Evolutionary conservation across 768 basidiomycete genomes (phyloP).

Genomic region (Russula olivacea): DNA sequence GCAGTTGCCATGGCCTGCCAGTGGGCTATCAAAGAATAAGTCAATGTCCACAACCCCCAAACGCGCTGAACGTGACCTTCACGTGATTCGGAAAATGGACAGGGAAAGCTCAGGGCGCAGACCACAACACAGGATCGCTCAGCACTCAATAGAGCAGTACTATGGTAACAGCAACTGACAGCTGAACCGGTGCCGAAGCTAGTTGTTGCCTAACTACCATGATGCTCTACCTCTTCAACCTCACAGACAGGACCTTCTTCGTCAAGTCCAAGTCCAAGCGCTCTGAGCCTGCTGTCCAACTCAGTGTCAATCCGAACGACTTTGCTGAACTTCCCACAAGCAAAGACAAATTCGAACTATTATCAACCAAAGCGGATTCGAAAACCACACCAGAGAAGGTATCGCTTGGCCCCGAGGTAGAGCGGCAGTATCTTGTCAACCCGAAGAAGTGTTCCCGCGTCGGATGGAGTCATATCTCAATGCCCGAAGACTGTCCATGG

Average conservation of each 20-base stretch:
- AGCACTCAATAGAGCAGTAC: neutral
- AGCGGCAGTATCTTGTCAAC: slow-evolving; percentile 5
- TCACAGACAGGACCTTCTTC: slow-evolving; percentile 31
- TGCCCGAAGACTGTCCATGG: slow-evolving; percentile 49
- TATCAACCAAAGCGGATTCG: neutral
- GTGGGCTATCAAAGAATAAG: neutral
- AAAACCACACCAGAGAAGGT: slow-evolving; percentile 24
- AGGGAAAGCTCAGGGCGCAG: no score
- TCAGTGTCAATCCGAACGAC: slow-evolving; percentile 1
- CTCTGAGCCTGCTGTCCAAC: neutral
- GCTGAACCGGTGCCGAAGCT: neutral
- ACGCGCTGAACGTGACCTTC: neutral
- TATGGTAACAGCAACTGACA: neutral
- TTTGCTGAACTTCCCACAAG: slow-evolving; percentile 21
- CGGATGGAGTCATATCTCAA: slow-evolving; percentile 32
- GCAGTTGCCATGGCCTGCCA: slow-evolving; percentile 5
- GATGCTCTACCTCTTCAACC: slow-evolving; percentile 36
- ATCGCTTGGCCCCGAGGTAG: slow-evolving; percentile 13
- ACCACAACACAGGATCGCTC: neutral
- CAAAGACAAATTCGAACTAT: slow-evolving; percentile 6
- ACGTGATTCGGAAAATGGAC: slow-evolving; percentile 1
- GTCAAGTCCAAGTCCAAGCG: slow-evolving; percentile 13
- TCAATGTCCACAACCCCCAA: neutral
- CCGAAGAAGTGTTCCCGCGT: neutral
- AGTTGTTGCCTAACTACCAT: slow-evolving; percentile 1